A percentile compares a stretch with the other conserved stretches of the same genome.
These are phyloP conservation scores for Aureobasidium sp. DNA, from an alignment of 2,329 filamentous ascomycete species.

Conservation along the genomic window DNA sequence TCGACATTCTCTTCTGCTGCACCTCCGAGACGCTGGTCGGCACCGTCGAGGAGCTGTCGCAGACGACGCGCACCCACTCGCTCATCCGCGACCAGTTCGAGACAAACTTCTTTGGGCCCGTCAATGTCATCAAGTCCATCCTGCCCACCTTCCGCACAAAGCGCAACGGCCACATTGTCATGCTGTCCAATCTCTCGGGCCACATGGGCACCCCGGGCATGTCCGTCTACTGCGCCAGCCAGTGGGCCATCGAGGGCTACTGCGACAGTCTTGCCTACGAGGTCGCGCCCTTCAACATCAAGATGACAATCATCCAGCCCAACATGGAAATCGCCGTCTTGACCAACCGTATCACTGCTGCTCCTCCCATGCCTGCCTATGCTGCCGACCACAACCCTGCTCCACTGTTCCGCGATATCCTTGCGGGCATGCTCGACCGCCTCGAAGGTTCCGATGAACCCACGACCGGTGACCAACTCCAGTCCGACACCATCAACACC, in stretches of 20 bases:
- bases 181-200: constrained; percentile 81
- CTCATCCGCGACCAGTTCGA: constrained; percentile 89
- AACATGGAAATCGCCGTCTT: constrained; percentile 86
- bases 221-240: constrained; percentile 82
- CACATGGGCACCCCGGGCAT: constrained; percentile 90
- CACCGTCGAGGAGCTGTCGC: constrained; percentile 80
- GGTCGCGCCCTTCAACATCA: constrained; percentile 90
- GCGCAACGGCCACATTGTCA: constrained; percentile 79
- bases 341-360: constrained; percentile 77
- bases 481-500: constrained; percentile 46
- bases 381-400: constrained; percentile 62
- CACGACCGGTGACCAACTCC: constrained; percentile 37
- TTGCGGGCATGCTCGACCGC: constrained; percentile 68
- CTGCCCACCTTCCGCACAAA: constrained; percentile 72
- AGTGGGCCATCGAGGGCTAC: constrained; percentile 92
- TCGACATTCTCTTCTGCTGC: constrained; percentile 87
- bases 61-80: constrained; percentile 61
- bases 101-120: constrained; percentile 85
- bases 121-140: constrained; percentile 88
- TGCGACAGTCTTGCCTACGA: constrained; percentile 93
- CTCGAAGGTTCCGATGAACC: constrained; percentile 46
- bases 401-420: constrained; percentile 73
- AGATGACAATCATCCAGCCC: constrained; percentile 89
- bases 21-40: constrained; percentile 84
- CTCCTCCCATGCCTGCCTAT: constrained; percentile 65